Conservation (phyloP, 1,284 basidiomycete species). For the Pterulicium gracile region DNA sequence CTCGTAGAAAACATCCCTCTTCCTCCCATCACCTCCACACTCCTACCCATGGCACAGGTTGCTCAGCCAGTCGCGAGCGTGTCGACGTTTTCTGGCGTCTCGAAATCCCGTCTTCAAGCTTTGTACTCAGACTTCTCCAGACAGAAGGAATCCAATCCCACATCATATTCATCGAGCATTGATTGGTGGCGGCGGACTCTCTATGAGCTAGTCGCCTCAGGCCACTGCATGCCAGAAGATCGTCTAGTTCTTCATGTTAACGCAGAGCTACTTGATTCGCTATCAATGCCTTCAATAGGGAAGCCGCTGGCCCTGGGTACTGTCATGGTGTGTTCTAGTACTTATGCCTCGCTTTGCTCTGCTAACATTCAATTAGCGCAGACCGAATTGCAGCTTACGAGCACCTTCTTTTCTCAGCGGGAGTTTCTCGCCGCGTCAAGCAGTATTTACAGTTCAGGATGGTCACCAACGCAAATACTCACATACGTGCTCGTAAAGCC, state of each 20-base stretch:
- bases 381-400: slow-evolving; percentile 46
- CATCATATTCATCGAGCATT: slow-evolving; percentile 71
- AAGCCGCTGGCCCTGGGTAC: slow-evolving; percentile 76
- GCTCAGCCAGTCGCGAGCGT: too few relatives aligned
- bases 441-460: slow-evolving; percentile 62
- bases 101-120: slow-evolving; percentile 60
- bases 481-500: slow-evolving; percentile 68
- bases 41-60: too few relatives aligned
- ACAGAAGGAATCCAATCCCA: slow-evolving; percentile 77
- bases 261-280: slow-evolving; percentile 42
- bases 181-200: slow-evolving; percentile 82
- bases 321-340: slow-evolving; percentile 58
- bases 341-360: slow-evolving; percentile 4
- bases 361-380: slow-evolving; percentile 30
- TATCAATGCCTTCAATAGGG: slow-evolving; percentile 60
- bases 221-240: slow-evolving; percentile 34
- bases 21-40: too few relatives aligned
- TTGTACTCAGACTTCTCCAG: slow-evolving; percentile 83
- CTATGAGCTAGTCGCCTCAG: slow-evolving; percentile 47
- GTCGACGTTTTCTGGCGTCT: slow-evolving; percentile 41
- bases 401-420: slow-evolving; percentile 36
- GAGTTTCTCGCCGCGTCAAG: slow-evolving; percentile 48
- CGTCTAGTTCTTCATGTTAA: slow-evolving; percentile 59
- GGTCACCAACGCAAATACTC: slow-evolving; percentile 57
- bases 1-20: too few relatives aligned